Conservation (phyloP, 495 filamentous ascomycete genomes). For the Penicillium parvum region DNA sequence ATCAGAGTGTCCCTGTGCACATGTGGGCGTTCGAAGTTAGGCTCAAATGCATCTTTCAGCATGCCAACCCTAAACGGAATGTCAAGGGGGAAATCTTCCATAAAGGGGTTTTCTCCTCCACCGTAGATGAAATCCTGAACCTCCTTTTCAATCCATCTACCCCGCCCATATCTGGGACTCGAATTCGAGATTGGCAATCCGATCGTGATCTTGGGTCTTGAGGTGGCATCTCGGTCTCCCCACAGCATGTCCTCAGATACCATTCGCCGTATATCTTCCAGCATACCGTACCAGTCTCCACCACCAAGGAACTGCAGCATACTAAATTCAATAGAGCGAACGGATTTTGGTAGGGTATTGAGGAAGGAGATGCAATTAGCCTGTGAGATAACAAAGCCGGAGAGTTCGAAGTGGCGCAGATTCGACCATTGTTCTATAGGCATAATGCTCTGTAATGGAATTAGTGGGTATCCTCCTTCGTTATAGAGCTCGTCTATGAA, state of each 20-base stretch:
- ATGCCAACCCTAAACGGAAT: constrained; percentile 1
- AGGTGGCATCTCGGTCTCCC: too few relatives aligned
- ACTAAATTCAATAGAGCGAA: constrained; percentile 14
- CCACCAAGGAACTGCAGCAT: constrained; percentile 14
- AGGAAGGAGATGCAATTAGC: constrained; percentile 16
- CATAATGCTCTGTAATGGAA: constrained; percentile 17
- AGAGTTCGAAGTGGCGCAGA: constrained; percentile 26
- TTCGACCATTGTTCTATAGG: constrained; percentile 17
- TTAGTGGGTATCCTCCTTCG: neutral
- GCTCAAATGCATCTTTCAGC: constrained; percentile 8
- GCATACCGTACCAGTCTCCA: constrained; percentile 5
- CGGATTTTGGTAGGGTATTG: constrained; percentile 7
- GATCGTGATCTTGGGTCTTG: constrained; percentile 4
- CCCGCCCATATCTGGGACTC: constrained; percentile 1
- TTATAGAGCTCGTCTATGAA: neutral
- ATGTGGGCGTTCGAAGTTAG: constrained; percentile 1
- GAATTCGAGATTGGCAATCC: constrained; percentile 3
- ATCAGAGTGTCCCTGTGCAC: too few relatives aligned
- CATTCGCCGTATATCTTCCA: constrained; percentile 9
- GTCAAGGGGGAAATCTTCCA: constrained; percentile 4
- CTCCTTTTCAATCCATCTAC: constrained; percentile 7
- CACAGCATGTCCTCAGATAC: constrained; percentile 8
- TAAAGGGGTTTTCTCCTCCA: constrained; percentile 6
- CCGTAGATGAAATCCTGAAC: constrained; percentile 6
- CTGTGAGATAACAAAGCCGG: constrained; percentile 16